Evolutionary conservation across 163 green algal species (phyloP).

Genomic region (Trebouxia gelatinosa): DNA sequence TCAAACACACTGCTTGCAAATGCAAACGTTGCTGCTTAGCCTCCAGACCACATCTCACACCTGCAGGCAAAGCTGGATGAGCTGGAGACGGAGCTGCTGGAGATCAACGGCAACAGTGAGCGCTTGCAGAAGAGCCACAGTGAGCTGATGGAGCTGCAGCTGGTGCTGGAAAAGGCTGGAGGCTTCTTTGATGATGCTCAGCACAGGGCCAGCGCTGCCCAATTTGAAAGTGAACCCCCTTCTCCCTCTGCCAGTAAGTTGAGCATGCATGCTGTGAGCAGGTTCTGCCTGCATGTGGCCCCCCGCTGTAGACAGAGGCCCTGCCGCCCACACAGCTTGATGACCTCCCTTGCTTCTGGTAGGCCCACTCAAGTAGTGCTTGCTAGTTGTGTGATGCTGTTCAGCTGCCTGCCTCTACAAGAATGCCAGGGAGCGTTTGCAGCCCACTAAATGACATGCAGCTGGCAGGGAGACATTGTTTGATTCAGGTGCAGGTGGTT

Average conservation of each 20-base stretch:
- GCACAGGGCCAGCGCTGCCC: constrained; percentile 34
- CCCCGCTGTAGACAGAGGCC: neutral
- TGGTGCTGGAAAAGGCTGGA: constrained; percentile 94
- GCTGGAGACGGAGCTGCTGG: constrained; percentile 86
- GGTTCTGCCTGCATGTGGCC: constrained; percentile 11
- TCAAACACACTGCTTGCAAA: too few species aligned
- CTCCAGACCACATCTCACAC: neutral
- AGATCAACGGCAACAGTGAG: constrained; percentile 92
- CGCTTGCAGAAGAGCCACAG: constrained; percentile 79
- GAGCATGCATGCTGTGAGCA: too few species aligned
- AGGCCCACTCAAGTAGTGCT: too few species aligned
- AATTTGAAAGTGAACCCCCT: constrained; percentile 33
- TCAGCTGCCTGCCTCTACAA: too few species aligned
- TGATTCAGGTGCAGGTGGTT: too few species aligned
- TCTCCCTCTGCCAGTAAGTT: constrained; percentile 28
- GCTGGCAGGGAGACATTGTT: too few species aligned
- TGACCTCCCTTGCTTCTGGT: too few species aligned
- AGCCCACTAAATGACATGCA: too few species aligned
- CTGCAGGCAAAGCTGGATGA: constrained; percentile 79
- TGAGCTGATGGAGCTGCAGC: constrained; percentile 96
- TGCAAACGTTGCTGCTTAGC: too few species aligned
- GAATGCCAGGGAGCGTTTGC: too few species aligned
- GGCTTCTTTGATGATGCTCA: constrained; percentile 88
- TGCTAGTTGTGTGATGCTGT: too few species aligned
- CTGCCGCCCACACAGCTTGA: too few species aligned